Conservation (phyloP, 2,329 filamentous ascomycete genomes). For the Ceratocystis cacaofunesta region DNA sequence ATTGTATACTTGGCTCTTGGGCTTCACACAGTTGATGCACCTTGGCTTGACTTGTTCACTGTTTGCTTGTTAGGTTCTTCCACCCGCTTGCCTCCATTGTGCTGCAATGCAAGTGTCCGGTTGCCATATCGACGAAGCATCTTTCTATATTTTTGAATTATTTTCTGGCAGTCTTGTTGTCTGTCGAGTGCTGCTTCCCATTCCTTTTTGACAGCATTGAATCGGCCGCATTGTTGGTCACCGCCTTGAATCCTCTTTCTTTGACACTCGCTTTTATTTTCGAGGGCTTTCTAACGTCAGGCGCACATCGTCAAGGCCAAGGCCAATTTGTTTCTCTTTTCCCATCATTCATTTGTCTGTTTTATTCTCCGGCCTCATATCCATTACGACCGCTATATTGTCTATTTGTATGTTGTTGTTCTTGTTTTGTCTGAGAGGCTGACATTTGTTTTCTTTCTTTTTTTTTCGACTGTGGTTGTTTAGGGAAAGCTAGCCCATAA, state of each 20-base stretch:
- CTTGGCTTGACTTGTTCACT: no score
- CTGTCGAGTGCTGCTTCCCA: background rate
- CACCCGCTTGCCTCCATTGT: background rate
- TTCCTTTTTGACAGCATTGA: background rate
- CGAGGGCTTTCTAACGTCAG: background rate
- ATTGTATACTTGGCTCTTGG: background rate
- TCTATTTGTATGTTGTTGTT: background rate
- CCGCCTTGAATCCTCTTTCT: background rate
- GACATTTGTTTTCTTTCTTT: background rate
- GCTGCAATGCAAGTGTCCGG: constrained; percentile 2
- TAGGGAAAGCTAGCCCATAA: background rate
- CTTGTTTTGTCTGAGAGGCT: background rate
- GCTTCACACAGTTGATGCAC: no score
- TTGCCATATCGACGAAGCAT: background rate
- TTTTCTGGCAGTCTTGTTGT: background rate
- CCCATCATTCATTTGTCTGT: background rate
- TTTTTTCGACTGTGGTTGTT: background rate
- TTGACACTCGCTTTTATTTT: background rate
- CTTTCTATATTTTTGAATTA: constrained; percentile 5
- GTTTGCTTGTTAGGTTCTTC: background rate
- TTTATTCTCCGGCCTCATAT: background rate
- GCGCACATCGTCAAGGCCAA: background rate
- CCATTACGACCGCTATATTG: background rate
- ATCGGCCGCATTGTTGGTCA: background rate
- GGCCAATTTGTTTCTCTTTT: background rate